Conservation (phyloP, 2,329 filamentous ascomycete species). For the Epichloe sibirici region DNA sequence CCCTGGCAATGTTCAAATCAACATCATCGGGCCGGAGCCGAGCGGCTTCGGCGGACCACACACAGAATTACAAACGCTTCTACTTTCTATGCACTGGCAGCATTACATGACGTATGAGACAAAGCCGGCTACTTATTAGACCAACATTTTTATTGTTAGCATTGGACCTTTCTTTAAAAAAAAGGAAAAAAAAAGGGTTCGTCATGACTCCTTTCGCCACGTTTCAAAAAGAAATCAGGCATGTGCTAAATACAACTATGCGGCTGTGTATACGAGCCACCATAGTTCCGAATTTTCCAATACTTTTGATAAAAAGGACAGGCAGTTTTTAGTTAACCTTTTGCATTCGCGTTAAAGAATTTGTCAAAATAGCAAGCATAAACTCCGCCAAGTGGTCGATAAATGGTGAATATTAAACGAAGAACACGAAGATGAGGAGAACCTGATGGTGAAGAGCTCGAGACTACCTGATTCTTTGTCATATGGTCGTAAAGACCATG, state of each 20-base stretch:
- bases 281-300: neutral
- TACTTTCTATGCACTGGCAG: too few species aligned
- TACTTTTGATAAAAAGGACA: neutral
- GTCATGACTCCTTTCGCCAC: neutral
- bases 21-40: too few species aligned
- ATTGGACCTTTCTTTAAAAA: neutral
- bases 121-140: too few species aligned
- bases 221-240: neutral
- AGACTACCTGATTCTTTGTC: neutral
- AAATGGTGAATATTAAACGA: neutral
- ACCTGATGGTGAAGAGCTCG: neutral
- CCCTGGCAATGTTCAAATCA: too few species aligned
- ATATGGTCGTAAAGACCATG: too few species aligned
- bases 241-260: slow-evolving; percentile 2
- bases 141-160: too few species aligned
- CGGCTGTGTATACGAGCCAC: neutral
- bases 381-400: neutral
- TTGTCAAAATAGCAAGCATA: neutral
- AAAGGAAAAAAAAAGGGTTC: slow-evolving; percentile 24
- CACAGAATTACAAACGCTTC: too few species aligned
- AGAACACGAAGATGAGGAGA: neutral
- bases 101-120: too few species aligned
- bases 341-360: neutral
- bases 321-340: too few species aligned
- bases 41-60: too few species aligned